phyloP scores from a whole-genome alignment of 2,329 filamentous ascomycete species.

The Aspergillus pseudonomiae region DNA sequence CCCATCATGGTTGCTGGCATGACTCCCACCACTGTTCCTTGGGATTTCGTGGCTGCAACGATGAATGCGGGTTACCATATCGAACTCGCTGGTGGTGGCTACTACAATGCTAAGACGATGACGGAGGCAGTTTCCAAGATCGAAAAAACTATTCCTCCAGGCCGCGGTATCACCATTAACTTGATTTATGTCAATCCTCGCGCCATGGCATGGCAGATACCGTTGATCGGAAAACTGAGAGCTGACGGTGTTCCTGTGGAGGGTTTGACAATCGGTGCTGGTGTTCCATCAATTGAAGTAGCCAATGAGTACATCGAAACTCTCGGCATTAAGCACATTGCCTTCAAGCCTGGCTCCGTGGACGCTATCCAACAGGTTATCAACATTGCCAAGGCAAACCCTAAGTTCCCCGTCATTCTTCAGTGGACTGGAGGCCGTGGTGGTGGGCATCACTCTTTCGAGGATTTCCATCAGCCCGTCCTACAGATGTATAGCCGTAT shows the following conservation, averaged over 20 bases:
- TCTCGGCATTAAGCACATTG: conserved; percentile 86
- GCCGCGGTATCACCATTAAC: conserved; percentile 86
- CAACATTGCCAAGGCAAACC: conserved; percentile 90
- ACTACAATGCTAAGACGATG: conserved; percentile 82
- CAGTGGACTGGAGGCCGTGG: conserved; percentile 95
- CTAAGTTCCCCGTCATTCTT: conserved; percentile 82
- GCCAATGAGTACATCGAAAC: conserved; percentile 93
- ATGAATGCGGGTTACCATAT: conserved; percentile 97
- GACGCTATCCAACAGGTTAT: conserved; percentile 87
- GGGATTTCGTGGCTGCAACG: conserved; percentile 88
- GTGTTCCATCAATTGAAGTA: conserved; percentile 89
- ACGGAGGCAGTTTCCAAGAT: conserved; percentile 82
- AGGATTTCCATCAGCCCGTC: conserved; percentile 91
- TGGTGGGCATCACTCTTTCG: conserved; percentile 89
- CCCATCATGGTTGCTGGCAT: conserved; percentile 90
- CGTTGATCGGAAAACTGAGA: conserved; percentile 75
- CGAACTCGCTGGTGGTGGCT: conserved; percentile 86
- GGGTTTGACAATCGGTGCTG: conserved; percentile 86
- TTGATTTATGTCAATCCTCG: conserved; percentile 88
- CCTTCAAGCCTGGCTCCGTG: conserved; percentile 87
- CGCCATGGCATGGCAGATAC: conserved; percentile 92
- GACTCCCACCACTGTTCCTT: conserved; percentile 85
- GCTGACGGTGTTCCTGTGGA: conserved; percentile 88
- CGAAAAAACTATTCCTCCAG: conserved; percentile 78
- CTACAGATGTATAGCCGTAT: conserved; percentile 90